Evolutionary conservation across 371 early-diverging fungal genomes (phyloP), one percentile per base, ranked within the genome.

Genomic region (Haplosporangium sp.): DNA sequence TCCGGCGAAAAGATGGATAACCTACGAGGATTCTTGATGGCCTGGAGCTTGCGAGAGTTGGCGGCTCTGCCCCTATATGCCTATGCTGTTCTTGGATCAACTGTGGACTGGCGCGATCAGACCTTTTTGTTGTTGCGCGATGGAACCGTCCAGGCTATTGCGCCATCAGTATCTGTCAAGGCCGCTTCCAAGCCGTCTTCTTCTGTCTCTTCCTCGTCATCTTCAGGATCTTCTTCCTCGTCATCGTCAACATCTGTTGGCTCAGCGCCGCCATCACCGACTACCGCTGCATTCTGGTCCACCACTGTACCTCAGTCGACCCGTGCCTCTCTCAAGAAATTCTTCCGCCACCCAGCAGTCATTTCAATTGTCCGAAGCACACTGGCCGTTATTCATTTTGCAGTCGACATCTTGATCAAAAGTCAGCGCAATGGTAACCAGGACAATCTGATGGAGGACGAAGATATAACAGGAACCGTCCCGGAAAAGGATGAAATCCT

Each of bases 51-150:
- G 29, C 88, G 97, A 47, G 98, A 98, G 81, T 47, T 91, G 6
- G 77, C 90, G 9, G 95, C 96, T 3, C 79, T 97, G 20, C 97
- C 96, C 1, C 81, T 96, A 10, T 96, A 88, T 69, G 36, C 92
- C 0, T 93, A 87, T 69, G 95, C 95, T 5, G 91, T 95, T 74
- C 77, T 77, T 6, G 98, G 97, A 6, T 90, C 89, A 56, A 88
- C 87, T 9, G 93, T 97, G 13, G 86, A 87, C 18, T 98, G 98
- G 98, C 89, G 98, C 11, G 95, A 92, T 36, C 86, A 84, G 59
- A 69, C 81, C 5, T 93, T 87, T 56, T 54, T 76, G 55, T 77
- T 92, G 53, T 56, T 81, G 42, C 75, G 83, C 5, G 89, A 89
- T 66, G 90, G 91, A 1, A 89, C 90, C 0, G 92, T 89, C 16